These are phyloP conservation scores for Pichia sp. DNA, from an alignment of 1,139 yeast genomes.

Conservation along the genomic window DNA sequence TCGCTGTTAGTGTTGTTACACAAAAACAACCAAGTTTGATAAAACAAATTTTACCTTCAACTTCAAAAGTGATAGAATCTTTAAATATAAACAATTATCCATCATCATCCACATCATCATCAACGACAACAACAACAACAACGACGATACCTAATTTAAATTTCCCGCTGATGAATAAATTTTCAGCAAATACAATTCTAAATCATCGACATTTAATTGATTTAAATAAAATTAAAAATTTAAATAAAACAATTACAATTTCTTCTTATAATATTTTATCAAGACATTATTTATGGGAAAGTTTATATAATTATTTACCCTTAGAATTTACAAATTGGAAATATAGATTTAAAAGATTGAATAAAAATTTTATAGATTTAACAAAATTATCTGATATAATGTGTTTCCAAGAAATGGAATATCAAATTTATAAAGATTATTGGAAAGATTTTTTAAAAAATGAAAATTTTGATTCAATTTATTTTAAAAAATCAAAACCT, in stretches of 20 bases:
- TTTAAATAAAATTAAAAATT: slow-evolving; percentile 3
- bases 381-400: slow-evolving; percentile 41
- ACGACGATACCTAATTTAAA: no score
- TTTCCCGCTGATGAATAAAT: no score
- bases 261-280: slow-evolving; percentile 49
- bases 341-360: slow-evolving; percentile 41
- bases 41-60: background rate
- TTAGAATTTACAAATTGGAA: slow-evolving; percentile 42
- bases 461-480: slow-evolving; percentile 37
- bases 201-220: slow-evolving; percentile 14
- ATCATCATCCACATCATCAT: no score
- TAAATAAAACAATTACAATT: slow-evolving; percentile 28
- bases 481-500: slow-evolving; percentile 44
- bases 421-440: slow-evolving; percentile 36
- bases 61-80: no score
- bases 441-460: slow-evolving; percentile 34
- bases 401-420: slow-evolving; percentile 59
- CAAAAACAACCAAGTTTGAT: no score
- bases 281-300: slow-evolving; percentile 53
- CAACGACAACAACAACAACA: no score
- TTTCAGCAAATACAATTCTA: slow-evolving; percentile 7
- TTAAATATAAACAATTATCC: no score
- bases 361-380: slow-evolving; percentile 35
- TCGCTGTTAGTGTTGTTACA: background rate
- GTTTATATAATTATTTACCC: slow-evolving; percentile 46